Base-by-base conservation (phyloP, 805 yeast species). In the Monosporozyma solicola region DNA sequence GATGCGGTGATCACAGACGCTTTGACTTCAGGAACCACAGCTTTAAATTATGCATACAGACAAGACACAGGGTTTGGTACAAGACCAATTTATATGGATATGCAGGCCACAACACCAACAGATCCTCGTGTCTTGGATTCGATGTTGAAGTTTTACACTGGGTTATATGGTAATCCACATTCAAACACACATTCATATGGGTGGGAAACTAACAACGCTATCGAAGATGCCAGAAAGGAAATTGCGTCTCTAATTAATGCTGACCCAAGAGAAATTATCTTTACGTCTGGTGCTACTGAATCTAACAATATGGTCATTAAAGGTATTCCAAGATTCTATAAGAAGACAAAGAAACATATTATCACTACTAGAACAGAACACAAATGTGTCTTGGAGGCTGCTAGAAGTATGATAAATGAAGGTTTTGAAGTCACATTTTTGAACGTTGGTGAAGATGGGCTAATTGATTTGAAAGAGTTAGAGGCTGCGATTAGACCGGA, bases 261-360 rank as follows among this genome's bases (percentile, higher is more conserved):
- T 35, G 96, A 94, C 67, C 87, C 98, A 52, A 92, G 92, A 73
- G 99, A 94, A 72, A 94, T 94, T 61, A 85, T 94, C 48, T 91
- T 94, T 75, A 94, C 98, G 0, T 85, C 95, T 1, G 99, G 99
- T 54, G 99, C 99, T 54, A 94, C 99, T 4, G 99, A 94, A 70
- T 83, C 94, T 47, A 94, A 94, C 74, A 94, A 95, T 69, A 87
- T 88, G 88, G 91, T 87, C 31, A 72, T 94, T 60, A 94, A 94
- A 72, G 99, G 99, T 66, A 95, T 94, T 15, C 92, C 97, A 2
- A 79, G 97, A 56, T 94, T 94, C 71, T 94, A 92, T 75, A 80
- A 81, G 55, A 87, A 85, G 64, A 85, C 92, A 44, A 94, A 92
- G 74, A 85, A 82, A 65, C 99, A 94, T 71, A 85, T 94, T 61